A percentile compares a stretch with the other conserved stretches of the same genome.
Evolutionary conservation across 2,329 filamentous ascomycete genomes (phyloP).

Genomic region (Aspergillus chevalieri): DNA sequence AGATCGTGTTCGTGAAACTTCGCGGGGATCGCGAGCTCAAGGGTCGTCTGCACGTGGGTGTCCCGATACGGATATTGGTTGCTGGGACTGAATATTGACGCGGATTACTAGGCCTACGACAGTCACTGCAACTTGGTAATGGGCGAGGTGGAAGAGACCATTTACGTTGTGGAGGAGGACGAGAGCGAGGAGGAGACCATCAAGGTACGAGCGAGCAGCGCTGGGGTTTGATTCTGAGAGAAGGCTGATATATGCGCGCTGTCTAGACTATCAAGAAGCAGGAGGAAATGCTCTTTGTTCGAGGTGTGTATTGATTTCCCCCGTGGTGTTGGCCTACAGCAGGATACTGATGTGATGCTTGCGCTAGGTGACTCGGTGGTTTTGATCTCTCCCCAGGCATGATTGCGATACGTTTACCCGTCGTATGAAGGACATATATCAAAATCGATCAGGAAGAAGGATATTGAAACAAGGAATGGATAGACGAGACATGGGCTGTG

Average conservation of each 20-base stretch:
- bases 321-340: constrained; percentile 8
- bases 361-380: constrained; percentile 63
- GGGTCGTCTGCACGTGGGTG: constrained; percentile 81
- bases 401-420: constrained; percentile 10
- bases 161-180: constrained; percentile 87
- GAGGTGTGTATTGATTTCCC: constrained; percentile 56
- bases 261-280: constrained; percentile 85
- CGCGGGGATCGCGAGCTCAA: constrained; percentile 92
- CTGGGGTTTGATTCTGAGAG: constrained; percentile 1
- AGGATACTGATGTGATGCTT: constrained; percentile 20
- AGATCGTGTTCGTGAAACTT: constrained; percentile 95
- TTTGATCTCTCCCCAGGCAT: constrained; percentile 60
- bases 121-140: constrained; percentile 96
- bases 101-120: constrained; percentile 72
- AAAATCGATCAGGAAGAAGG: not conserved
- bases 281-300: constrained; percentile 96
- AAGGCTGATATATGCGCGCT: not conserved
- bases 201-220: constrained; percentile 48
- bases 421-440: not conserved
- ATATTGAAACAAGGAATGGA: not conserved
- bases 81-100: constrained; percentile 12
- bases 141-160: constrained; percentile 94
- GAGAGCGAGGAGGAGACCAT: constrained; percentile 67
- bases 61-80: not conserved
- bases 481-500: not conserved